Conservation (phyloP, 306 rosid species). For the Lathyrus sativus region DNA sequence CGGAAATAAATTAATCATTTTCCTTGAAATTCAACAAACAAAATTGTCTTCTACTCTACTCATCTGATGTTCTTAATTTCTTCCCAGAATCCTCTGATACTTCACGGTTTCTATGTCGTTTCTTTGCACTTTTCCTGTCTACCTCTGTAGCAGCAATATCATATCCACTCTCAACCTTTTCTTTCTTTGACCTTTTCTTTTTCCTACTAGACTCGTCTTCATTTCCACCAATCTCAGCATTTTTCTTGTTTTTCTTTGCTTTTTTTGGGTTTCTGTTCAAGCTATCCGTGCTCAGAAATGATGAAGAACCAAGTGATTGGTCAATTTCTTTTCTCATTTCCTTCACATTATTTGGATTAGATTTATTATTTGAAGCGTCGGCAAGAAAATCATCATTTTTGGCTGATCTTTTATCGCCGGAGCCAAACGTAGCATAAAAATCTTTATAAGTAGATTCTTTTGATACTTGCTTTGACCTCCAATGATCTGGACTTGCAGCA, state of each 20-base stretch:
- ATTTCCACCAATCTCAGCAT: conserved; percentile 39
- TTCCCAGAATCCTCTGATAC: conserved; percentile 36
- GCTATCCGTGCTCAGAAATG: conserved; percentile 66
- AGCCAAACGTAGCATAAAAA: conserved; percentile 68
- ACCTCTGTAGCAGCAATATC: conserved; percentile 30
- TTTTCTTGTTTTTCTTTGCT: conserved; percentile 41
- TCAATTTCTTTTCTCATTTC: conserved; percentile 67
- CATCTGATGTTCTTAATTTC: conserved; percentile 37
- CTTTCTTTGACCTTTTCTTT: conserved; percentile 43
- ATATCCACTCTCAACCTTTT: conserved; percentile 35
- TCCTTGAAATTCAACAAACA: not conserved
- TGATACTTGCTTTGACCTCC: conserved; percentile 86
- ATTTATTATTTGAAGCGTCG: conserved; percentile 45
- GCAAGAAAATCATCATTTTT: conserved; percentile 54
- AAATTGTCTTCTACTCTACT: conserved; percentile 23
- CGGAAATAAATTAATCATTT: conserved; percentile 14
- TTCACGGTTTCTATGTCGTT: conserved; percentile 45
- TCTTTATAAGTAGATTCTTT: conserved; percentile 75
- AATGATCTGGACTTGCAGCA: conserved; percentile 76
- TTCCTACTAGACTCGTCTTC: conserved; percentile 44
- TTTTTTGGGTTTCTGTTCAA: conserved; percentile 51
- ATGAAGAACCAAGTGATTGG: conserved; percentile 54
- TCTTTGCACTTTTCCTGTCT: conserved; percentile 30
- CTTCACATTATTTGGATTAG: conserved; percentile 54
- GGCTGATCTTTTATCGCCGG: conserved; percentile 50